These are phyloP conservation scores for Tricholoma hemisulphureum DNA, from an alignment of 768 basidiomycete species.

Conservation along the genomic window DNA sequence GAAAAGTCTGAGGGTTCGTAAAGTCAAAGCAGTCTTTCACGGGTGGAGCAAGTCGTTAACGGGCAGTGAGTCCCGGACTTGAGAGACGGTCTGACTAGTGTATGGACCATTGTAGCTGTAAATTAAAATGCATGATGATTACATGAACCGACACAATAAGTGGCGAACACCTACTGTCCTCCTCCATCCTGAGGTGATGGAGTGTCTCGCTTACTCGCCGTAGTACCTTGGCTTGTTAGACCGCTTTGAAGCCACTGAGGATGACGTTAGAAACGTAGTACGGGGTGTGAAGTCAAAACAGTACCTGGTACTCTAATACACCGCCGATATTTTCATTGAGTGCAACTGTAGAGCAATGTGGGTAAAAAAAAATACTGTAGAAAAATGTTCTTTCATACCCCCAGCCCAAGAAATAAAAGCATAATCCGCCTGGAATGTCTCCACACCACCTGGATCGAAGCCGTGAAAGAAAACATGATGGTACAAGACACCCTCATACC, in stretches of 20 bases:
- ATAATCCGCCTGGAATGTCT: slow-evolving; percentile 21
- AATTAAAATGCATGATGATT: too few species aligned
- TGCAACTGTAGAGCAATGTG: background rate
- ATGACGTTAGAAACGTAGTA: background rate
- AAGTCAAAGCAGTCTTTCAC: too few species aligned
- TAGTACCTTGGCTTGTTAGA: background rate
- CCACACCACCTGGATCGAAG: slow-evolving; percentile 10
- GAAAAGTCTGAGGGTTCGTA: too few species aligned
- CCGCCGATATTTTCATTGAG: background rate
- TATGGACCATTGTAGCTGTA: too few species aligned
- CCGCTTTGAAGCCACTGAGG: background rate
- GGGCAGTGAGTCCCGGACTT: too few species aligned
- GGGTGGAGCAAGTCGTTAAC: too few species aligned
- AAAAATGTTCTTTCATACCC: slow-evolving; percentile 1
- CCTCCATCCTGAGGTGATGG: background rate
- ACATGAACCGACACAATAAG: too few species aligned
- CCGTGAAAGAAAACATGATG: background rate
- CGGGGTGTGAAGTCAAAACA: background rate
- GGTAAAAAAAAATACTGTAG: background rate
- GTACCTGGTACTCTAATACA: background rate
- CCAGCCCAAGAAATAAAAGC: slow-evolving; percentile 27
- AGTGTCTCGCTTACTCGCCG: background rate
- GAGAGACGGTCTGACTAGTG: too few species aligned
- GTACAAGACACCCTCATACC: slow-evolving; percentile 9
- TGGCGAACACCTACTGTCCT: background rate